Evolutionary conservation across 2,329 filamentous ascomycete genomes (phyloP).

Genomic region (Uncinocarpus reesii): DNA sequence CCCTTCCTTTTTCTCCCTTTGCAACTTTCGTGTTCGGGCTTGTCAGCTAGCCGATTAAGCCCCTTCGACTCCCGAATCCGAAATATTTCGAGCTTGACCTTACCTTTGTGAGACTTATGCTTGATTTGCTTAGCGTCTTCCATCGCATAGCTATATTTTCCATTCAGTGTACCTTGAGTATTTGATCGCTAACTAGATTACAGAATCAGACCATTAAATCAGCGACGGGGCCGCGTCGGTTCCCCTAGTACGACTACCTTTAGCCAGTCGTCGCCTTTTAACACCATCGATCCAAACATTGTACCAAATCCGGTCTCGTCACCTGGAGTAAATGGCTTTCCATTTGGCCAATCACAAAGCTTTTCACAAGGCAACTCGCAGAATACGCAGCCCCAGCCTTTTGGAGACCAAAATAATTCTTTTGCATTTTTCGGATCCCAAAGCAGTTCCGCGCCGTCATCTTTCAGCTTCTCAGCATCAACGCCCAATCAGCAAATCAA

Average conservation of each 20-base stretch:
- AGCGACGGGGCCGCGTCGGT: constrained; percentile 20
- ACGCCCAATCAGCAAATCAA: constrained; percentile 19
- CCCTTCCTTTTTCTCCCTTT: background rate
- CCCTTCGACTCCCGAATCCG: background rate
- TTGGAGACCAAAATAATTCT: constrained; percentile 21
- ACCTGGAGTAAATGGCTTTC: constrained; percentile 23
- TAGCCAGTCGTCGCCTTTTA: constrained; percentile 23
- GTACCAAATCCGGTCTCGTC: constrained; percentile 19
- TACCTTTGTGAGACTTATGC: background rate
- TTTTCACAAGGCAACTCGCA: constrained; percentile 25
- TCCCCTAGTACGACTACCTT: constrained; percentile 17
- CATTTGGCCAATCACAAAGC: constrained; percentile 30
- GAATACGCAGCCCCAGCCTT: constrained; percentile 27
- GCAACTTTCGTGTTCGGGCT: background rate
- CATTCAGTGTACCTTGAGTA: no score
- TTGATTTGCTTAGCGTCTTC: background rate
- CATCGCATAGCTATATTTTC: background rate
- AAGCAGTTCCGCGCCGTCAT: constrained; percentile 20
- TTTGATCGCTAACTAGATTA: constrained; percentile 5
- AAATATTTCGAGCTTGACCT: background rate
- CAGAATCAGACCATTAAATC: constrained; percentile 27
- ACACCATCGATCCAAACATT: constrained; percentile 24
- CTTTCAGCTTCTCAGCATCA: constrained; percentile 27
- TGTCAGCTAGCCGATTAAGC: background rate
- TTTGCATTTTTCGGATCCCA: constrained; percentile 16